phyloP scores from a whole-genome alignment of 352 stramenopile genomes.

The Phytophthora fragariae region DNA sequence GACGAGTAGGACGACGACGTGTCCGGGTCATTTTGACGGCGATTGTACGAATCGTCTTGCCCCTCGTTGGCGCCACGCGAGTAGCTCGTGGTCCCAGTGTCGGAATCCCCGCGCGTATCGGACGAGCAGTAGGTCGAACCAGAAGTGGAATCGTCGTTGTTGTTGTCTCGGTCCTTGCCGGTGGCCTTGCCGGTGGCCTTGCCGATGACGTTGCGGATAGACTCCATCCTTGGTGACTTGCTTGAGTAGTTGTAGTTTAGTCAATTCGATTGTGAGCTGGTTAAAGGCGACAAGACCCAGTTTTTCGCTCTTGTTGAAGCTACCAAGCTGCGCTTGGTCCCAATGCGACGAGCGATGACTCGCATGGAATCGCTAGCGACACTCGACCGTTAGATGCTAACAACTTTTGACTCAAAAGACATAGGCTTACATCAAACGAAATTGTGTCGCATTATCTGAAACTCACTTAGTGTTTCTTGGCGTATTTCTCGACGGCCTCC shows the following conservation, averaged over 20 bases:
- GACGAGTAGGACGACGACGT: slow-evolving; percentile 30
- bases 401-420: neutral
- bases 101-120: slow-evolving; percentile 22
- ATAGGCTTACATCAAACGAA: neutral
- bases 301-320: no score
- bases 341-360: neutral
- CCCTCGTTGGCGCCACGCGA: slow-evolving; percentile 22
- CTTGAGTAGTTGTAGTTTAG: neutral
- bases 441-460: neutral
- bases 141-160: slow-evolving; percentile 8
- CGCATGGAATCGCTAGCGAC: no score
- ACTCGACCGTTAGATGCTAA: neutral
- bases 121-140: slow-evolving; percentile 28
- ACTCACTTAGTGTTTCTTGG: slow-evolving; percentile 13
- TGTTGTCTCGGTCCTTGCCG: slow-evolving; percentile 13
- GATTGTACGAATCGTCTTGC: slow-evolving; percentile 14
- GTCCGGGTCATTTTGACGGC: slow-evolving; percentile 14
- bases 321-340: neutral
- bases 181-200: slow-evolving; percentile 21
- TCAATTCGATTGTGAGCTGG: slow-evolving; percentile 31
- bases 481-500: slow-evolving; percentile 27
- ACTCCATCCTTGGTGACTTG: slow-evolving; percentile 22
- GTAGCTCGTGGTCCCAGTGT: slow-evolving; percentile 31
- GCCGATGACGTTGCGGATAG: slow-evolving; percentile 24
- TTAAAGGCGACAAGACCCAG: neutral